Evolutionary conservation across 2,329 filamentous ascomycete species (phyloP), one percentile per base, ranked within the genome.

Genomic region (Zasmidium cellare): DNA sequence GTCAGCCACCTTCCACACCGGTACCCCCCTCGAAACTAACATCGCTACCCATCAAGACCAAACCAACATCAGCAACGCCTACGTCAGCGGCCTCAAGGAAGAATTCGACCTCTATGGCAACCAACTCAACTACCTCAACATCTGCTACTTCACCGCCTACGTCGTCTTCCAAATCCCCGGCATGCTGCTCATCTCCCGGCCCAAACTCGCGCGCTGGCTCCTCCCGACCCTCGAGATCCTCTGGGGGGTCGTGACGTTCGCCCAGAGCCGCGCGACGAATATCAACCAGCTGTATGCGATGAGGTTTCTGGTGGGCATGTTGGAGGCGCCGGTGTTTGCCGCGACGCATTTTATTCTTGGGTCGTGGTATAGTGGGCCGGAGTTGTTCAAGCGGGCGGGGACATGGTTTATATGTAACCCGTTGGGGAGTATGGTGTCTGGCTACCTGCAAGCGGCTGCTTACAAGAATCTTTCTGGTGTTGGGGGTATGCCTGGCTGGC

Each of bases 301-400:
- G 11, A 67, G 75, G 3, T 77, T 76, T 55, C 57, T 77, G 2
- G 69, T 76, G 0, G 84, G 82, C 9, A 73, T 86, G 19, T 78
- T 79, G 44, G 84, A 87, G 68, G 77, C 81, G 0, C 80, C 76
- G 12, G 84, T 82, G 0, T 87, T 85, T 57, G 80, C 82, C 6
- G 82, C 82, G 11, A 78, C 82, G 0, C 83, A 85, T 61, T 86
- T 85, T 59, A 81, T 86, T 57, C 75, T 86, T 0, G 83, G 84
- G 1, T 82, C 80, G 0, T 87, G 84, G 84, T 87, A 86, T 66
- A 86, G 79, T 0, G 77, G 80, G 51, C 74, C 76, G n/a, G 84
- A 87, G 69, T 77, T 86, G 0, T 84, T 82, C 5, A 87, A 86
- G 66, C 77, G 84, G 3, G 81, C 76, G 31, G 84, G 82, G 6